Percentiles rank a stretch among this genome's conserved stretches.
These are phyloP conservation scores for Annona squamosa DNA, from an alignment of 164 flowering plant species.

Conservation along the genomic window DNA sequence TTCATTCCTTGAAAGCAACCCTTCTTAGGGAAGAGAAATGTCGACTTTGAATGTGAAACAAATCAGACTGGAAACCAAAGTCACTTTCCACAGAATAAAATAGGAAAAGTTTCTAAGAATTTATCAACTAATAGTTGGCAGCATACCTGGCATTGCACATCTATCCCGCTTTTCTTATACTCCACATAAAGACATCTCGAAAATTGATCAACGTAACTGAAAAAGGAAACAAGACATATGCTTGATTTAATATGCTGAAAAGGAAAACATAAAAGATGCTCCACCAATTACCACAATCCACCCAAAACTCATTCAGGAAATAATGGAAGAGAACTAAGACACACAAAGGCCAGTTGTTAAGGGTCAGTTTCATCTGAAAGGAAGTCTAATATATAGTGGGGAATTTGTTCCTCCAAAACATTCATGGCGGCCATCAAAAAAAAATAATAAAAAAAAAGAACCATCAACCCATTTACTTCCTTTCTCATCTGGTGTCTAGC, in stretches of 20 bases:
- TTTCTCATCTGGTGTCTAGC: background rate
- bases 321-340: background rate
- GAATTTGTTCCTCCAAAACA: background rate
- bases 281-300: background rate
- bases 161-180: slow-evolving; percentile 56
- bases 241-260: background rate
- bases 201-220: slow-evolving; percentile 53
- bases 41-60: background rate
- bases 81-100: background rate
- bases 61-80: background rate
- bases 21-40: background rate
- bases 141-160: slow-evolving; percentile 74
- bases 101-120: background rate
- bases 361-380: background rate
- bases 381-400: background rate
- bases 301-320: background rate
- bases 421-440: background rate
- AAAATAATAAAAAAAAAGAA: background rate
- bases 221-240: background rate
- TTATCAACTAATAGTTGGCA: background rate
- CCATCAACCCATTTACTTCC: background rate
- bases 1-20: background rate
- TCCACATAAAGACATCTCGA: slow-evolving; percentile 51
- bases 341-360: background rate
- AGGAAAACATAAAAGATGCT: background rate